Conservation (phyloP, 2,329 filamentous ascomycete genomes). For the Mycosphaerella sp. region DNA sequence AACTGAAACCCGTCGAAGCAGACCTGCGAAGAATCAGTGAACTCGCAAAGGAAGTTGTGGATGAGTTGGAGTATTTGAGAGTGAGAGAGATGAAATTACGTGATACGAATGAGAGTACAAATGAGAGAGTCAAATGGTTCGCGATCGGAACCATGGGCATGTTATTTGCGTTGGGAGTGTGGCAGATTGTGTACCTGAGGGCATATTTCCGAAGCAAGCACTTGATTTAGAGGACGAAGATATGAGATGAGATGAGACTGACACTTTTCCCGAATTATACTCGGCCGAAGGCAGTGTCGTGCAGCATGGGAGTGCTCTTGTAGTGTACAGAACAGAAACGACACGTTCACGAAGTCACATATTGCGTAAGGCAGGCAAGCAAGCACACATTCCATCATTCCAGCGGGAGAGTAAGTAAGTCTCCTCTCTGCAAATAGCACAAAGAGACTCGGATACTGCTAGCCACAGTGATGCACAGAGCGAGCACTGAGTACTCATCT, state of each 20-base stretch:
- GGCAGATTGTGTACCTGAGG: constrained; percentile 96
- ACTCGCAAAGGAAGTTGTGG: constrained; percentile 78
- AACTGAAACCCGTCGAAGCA: constrained; percentile 93
- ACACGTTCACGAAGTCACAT: too few relatives aligned
- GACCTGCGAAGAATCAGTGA: constrained; percentile 92
- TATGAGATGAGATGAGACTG: background rate
- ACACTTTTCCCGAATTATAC: too few relatives aligned
- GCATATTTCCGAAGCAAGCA: constrained; percentile 83
- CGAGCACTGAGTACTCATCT: too few relatives aligned
- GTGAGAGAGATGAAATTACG: constrained; percentile 85
- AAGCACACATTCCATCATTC: too few relatives aligned
- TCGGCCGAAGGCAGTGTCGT: too few relatives aligned
- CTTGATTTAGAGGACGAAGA: constrained; percentile 40
- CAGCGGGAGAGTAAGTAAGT: too few relatives aligned
- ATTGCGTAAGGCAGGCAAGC: too few relatives aligned
- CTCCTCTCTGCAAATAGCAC: too few relatives aligned
- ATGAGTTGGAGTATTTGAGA: constrained; percentile 94
- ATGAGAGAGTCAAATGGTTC: constrained; percentile 98
- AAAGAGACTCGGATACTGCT: too few relatives aligned
- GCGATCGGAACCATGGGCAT: constrained; percentile 89
- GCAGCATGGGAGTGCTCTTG: too few relatives aligned
- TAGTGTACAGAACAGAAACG: too few relatives aligned
- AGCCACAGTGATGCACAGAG: too few relatives aligned
- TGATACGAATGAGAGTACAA: constrained; percentile 99
- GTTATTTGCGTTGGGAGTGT: constrained; percentile 79